Percentiles rank a stretch among this genome's conserved stretches.
These are phyloP conservation scores for Backusella morwellensis DNA, from an alignment of 192 early-diverging fungal species.

Conservation along the genomic window DNA sequence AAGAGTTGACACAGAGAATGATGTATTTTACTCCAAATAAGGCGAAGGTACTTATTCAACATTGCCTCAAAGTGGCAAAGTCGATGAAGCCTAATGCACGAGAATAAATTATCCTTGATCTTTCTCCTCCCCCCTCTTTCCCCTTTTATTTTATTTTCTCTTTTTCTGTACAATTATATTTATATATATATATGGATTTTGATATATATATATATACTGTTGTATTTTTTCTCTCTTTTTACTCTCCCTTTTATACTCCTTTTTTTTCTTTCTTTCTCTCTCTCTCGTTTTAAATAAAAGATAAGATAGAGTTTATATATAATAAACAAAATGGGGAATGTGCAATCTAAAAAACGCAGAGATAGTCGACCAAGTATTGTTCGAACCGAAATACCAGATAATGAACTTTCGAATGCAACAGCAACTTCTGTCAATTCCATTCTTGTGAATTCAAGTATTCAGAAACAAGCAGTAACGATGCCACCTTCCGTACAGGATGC, in stretches of 20 bases:
- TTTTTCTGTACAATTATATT: neutral
- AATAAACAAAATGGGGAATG: constrained; percentile 9
- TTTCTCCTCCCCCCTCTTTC: neutral
- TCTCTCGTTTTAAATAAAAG: neutral
- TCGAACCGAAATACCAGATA: constrained; percentile 8
- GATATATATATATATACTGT: neutral
- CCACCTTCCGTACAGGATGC: neutral
- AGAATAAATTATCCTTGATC: neutral
- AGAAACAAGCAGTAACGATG: neutral
- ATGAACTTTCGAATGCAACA: constrained; percentile 9
- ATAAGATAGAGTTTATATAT: neutral
- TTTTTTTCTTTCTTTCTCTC: neutral
- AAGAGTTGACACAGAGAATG: constrained; percentile 1
- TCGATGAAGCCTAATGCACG: neutral
- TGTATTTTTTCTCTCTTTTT: neutral
- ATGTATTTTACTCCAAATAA: constrained; percentile 14
- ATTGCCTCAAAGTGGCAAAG: constrained; percentile 14
- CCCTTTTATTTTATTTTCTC: neutral
- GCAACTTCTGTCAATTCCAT: constrained; percentile 18
- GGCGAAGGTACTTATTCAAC: constrained; percentile 9
- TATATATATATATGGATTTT: neutral
- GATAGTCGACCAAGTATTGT: constrained; percentile 13
- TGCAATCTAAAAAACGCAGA: constrained; percentile 15
- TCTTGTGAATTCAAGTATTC: constrained; percentile 5
- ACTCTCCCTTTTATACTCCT: constrained; percentile 2